Conservation (phyloP, 1,139 yeast genomes). For the Yamadazyma kanchanaburiensis region DNA sequence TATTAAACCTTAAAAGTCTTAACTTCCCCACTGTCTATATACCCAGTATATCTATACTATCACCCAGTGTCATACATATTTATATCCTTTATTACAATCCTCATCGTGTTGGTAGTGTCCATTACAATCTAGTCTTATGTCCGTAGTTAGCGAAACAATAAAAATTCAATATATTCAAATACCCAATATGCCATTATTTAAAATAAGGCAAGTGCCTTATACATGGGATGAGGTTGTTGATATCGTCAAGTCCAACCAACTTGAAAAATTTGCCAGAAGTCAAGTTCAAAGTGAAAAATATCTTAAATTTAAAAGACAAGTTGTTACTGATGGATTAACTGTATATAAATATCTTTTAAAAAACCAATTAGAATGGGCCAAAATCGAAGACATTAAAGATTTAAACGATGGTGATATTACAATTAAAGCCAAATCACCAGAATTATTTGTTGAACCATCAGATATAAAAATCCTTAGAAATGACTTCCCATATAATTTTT, state of each 20-base stretch:
- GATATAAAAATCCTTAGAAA: conserved; percentile 35
- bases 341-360: conserved; percentile 36
- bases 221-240: conserved; percentile 34
- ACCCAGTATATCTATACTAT: too few relatives aligned
- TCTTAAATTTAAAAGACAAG: conserved; percentile 28
- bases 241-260: conserved; percentile 28
- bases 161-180: conserved; percentile 22
- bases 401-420: conserved; percentile 22
- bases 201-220: conserved; percentile 28
- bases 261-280: conserved; percentile 42
- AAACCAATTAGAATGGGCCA: conserved; percentile 36
- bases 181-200: conserved; percentile 41
- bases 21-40: too few relatives aligned
- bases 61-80: too few relatives aligned
- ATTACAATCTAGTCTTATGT: too few relatives aligned
- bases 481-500: conserved; percentile 45
- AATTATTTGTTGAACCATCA: conserved; percentile 17
- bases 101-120: too few relatives aligned
- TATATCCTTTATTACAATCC: too few relatives aligned
- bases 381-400: conserved; percentile 15
- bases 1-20: too few relatives aligned
- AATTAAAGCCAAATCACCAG: conserved; percentile 14
- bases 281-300: conserved; percentile 29
- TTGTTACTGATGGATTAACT: conserved; percentile 21
- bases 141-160: too few relatives aligned